Conservation (phyloP, 1,139 yeast species). For the Magnusiomyces ingens region DNA sequence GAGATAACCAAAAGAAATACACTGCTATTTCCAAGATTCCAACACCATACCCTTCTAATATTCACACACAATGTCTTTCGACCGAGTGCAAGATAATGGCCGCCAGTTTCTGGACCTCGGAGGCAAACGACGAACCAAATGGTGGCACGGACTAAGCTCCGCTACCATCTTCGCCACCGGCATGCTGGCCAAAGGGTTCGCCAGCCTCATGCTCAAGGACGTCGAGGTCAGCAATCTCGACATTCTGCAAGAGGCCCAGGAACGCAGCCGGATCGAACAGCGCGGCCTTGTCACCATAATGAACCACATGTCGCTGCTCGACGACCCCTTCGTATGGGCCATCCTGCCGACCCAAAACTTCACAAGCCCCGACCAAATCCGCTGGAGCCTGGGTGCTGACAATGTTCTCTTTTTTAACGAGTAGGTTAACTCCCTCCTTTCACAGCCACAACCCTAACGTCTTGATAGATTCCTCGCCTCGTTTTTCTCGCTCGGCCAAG, state of each 20-base stretch:
- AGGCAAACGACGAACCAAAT: conserved; percentile 37
- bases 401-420: conserved; percentile 72
- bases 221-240: conserved; percentile 50
- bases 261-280: conserved; percentile 56
- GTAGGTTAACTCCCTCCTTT: conserved; percentile 19
- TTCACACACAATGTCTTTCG: conserved; percentile 52
- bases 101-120: conserved; percentile 67
- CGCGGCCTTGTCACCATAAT: conserved; percentile 79
- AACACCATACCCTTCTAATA: too few relatives aligned
- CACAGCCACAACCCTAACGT: conserved; percentile 7
- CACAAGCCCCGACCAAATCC: conserved; percentile 54
- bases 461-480: neutral
- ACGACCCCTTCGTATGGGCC: conserved; percentile 90
- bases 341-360: conserved; percentile 62
- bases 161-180: conserved; percentile 65
- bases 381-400: conserved; percentile 95
- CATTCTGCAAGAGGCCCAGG: conserved; percentile 55
- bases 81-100: conserved; percentile 66
- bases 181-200: conserved; percentile 54
- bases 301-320: conserved; percentile 94
- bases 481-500: conserved; percentile 84
- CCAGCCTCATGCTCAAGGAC: conserved; percentile 58
- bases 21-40: too few relatives aligned
- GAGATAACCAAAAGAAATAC: too few relatives aligned
- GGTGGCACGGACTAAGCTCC: conserved; percentile 66